These are phyloP conservation scores for Pseudisothecium myosuroides DNA, from an alignment of 225 moss, liverwort and hornwort genomes.

Conservation along the genomic window DNA sequence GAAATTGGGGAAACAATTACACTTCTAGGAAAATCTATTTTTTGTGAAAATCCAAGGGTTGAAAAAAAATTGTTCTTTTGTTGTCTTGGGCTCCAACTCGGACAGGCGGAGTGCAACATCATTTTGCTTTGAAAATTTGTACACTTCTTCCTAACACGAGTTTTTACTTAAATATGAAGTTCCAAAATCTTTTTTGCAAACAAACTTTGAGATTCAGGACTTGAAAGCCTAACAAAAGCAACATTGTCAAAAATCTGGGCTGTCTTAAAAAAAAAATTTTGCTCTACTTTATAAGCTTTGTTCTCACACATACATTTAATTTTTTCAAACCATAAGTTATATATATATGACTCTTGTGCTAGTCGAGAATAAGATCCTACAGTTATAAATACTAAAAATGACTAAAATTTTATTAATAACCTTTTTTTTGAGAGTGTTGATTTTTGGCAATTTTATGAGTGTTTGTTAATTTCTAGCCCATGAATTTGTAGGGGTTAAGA, in stretches of 20 bases:
- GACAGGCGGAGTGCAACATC: not conserved
- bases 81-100: too few relatives aligned
- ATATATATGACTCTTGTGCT: not conserved
- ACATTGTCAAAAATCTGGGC: too few relatives aligned
- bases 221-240: not conserved
- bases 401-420: not conserved
- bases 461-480: not conserved
- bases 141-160: not conserved
- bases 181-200: not conserved
- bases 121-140: not conserved
- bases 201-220: not conserved
- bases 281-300: not conserved
- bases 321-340: not conserved
- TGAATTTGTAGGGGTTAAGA: not conserved
- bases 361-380: not conserved
- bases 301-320: not conserved
- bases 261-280: not conserved
- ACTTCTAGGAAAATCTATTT: too few relatives aligned
- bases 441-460: not conserved
- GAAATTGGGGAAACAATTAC: not conserved
- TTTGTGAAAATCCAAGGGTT: too few relatives aligned
- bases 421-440: rapidly evolving
- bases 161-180: not conserved
- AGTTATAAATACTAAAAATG: not conserved
- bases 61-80: too few relatives aligned